These are phyloP conservation scores for Articulospora tetracladia DNA, from an alignment of 495 filamentous ascomycete genomes.

Conservation along the genomic window DNA sequence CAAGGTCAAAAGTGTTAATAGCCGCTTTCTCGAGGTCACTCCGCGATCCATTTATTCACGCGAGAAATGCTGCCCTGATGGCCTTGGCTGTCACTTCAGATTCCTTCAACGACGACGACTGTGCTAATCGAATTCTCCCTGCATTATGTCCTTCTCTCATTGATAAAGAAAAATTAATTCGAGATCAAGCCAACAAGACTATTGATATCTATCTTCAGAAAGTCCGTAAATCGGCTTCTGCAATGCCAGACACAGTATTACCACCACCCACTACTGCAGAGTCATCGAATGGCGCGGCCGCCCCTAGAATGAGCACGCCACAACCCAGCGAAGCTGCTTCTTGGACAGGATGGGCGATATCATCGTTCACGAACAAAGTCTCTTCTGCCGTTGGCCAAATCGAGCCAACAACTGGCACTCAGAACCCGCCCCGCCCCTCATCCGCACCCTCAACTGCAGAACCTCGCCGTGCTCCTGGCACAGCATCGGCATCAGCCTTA, in stretches of 20 bases:
- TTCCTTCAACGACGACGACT: slow-evolving; percentile 85
- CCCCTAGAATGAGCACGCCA: slow-evolving; percentile 71
- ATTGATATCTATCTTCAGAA: slow-evolving; percentile 85
- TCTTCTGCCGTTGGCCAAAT: slow-evolving; percentile 82
- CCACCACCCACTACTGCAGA: slow-evolving; percentile 45
- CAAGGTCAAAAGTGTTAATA: slow-evolving; percentile 82
- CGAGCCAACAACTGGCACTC: slow-evolving; percentile 32
- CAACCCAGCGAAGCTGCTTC: slow-evolving; percentile 59
- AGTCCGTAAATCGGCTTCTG: slow-evolving; percentile 69
- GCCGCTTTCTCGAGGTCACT: slow-evolving; percentile 88
- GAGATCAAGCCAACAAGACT: slow-evolving; percentile 88
- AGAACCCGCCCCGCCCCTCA: slow-evolving; percentile 36
- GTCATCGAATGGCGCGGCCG: slow-evolving; percentile 24
- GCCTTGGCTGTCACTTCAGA: slow-evolving; percentile 82
- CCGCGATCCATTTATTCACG: slow-evolving; percentile 91
- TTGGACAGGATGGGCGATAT: slow-evolving; percentile 98
- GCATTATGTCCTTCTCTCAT: slow-evolving; percentile 72
- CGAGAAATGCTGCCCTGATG: slow-evolving; percentile 81
- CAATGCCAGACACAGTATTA: slow-evolving; percentile 77
- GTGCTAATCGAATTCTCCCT: slow-evolving; percentile 77
- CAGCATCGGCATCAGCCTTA: slow-evolving; percentile 47
- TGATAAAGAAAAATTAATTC: slow-evolving; percentile 88
- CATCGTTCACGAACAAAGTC: slow-evolving; percentile 96
- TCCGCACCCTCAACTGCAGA: slow-evolving; percentile 13
- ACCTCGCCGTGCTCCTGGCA: slow-evolving; percentile 22